A percentile compares a stretch with the other conserved stretches of the same genome.
phyloP scores from a whole-genome alignment of 257 asterid species.

The Mitragyna speciosa region DNA sequence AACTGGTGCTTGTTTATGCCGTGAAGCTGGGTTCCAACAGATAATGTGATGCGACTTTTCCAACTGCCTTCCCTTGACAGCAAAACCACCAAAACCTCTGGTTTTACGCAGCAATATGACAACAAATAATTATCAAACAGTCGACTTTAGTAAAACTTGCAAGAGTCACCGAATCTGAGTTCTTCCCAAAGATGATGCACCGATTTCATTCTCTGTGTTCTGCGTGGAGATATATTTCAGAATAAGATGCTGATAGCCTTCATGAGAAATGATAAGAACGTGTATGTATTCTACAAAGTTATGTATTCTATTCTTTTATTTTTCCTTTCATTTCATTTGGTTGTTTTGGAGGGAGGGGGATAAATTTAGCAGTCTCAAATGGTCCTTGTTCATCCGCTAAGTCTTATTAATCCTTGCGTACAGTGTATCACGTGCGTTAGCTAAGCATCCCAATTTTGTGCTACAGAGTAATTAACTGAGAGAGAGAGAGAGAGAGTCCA shows the following conservation, averaged over 20 bases:
- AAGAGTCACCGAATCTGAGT: slow-evolving; percentile 67
- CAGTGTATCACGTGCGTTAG: no score
- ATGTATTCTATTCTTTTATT: no score
- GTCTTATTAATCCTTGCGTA: no score
- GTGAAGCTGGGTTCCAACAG: not conserved
- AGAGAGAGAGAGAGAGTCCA: no score
- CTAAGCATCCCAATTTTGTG: no score
- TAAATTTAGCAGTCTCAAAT: no score
- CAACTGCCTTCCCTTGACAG: not conserved
- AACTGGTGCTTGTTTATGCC: not conserved
- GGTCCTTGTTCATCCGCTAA: no score
- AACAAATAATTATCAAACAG: slow-evolving; percentile 12
- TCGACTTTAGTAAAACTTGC: not conserved
- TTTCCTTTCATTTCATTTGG: not conserved
- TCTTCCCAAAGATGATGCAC: slow-evolving; percentile 90
- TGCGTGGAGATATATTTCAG: slow-evolving; percentile 32
- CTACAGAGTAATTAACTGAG: no score
- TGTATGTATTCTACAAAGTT: not conserved
- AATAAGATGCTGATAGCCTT: slow-evolving; percentile 12
- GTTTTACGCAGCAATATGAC: not conserved
- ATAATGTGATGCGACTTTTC: slow-evolving; percentile 8
- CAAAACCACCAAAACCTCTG: not conserved
- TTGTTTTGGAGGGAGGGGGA: not conserved
- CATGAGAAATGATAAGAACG: not conserved
- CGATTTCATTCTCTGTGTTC: slow-evolving; percentile 86